Evolutionary conservation across 495 filamentous ascomycete species (phyloP).

Genomic region (Tricharina praecox): DNA sequence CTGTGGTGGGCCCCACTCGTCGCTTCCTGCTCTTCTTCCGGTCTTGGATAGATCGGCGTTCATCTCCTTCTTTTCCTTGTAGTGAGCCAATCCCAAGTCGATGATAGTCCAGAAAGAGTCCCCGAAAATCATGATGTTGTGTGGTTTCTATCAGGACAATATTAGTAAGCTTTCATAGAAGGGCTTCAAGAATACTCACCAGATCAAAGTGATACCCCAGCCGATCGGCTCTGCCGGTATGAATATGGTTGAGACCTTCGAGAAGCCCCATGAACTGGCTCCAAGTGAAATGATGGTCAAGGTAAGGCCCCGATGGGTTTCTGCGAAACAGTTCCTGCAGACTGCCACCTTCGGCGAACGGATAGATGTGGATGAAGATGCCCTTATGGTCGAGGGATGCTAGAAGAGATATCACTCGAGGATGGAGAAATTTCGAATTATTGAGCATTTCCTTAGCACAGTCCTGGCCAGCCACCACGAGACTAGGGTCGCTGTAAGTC

Average conservation of each 20-base stretch:
- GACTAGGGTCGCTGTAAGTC: background rate
- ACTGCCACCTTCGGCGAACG: constrained; percentile 1
- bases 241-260: constrained; percentile 3
- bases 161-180: background rate
- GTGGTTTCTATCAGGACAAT: background rate
- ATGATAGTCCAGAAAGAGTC: constrained; percentile 4
- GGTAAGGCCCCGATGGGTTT: constrained; percentile 1
- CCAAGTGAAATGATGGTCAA: constrained; percentile 2
- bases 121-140: constrained; percentile 2
- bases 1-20: constrained; percentile 5
- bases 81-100: constrained; percentile 3
- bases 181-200: background rate
- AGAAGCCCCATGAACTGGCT: constrained; percentile 5
- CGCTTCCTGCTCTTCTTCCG: constrained; percentile 3
- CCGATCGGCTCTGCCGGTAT: background rate
- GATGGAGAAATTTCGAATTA: background rate
- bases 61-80: background rate
- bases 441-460: constrained; percentile 4
- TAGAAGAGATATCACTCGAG: constrained; percentile 3
- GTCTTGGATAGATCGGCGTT: constrained; percentile 5
- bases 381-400: constrained; percentile 1
- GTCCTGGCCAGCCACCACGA: background rate
- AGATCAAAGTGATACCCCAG: constrained; percentile 8
- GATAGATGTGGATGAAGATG: constrained; percentile 5
- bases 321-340: background rate